Evolutionary conservation across 371 early-diverging fungal species (phyloP).

Genomic region (Gilbertella persicaria): DNA sequence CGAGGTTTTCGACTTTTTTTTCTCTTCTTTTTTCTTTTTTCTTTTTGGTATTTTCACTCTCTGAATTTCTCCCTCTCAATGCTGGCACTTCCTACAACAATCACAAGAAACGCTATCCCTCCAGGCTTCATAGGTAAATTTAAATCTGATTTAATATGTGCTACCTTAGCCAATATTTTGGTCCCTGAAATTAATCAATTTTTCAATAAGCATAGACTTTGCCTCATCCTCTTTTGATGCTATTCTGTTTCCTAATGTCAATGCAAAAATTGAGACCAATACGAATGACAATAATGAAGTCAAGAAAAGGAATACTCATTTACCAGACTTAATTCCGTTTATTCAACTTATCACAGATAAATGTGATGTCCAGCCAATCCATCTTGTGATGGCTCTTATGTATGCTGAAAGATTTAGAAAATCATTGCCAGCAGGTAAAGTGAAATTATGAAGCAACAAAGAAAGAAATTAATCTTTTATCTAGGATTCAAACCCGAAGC

Average conservation of each 20-base stretch:
- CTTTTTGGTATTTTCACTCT: conserved; percentile 28
- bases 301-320: conserved; percentile 30
- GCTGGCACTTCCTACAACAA: conserved; percentile 28
- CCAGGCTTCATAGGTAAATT: conserved; percentile 49
- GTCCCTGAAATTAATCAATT: conserved; percentile 5
- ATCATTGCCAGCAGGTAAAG: conserved; percentile 41
- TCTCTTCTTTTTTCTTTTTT: conserved; percentile 38
- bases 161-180: background rate
- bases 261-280: background rate
- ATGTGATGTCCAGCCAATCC: conserved; percentile 43
- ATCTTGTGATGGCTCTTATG: conserved; percentile 50
- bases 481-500: conserved; percentile 47
- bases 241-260: conserved; percentile 33
- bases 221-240: conserved; percentile 53
- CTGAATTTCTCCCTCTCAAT: conserved; percentile 21
- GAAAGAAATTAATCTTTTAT: conserved; percentile 7
- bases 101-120: conserved; percentile 27
- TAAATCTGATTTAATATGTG: background rate
- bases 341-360: conserved; percentile 50
- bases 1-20: conserved; percentile 11
- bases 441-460: too few species aligned
- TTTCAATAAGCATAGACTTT: conserved; percentile 33
- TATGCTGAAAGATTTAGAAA: conserved; percentile 51
- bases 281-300: conserved; percentile 3
- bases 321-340: conserved; percentile 51